Evolutionary conservation across 345 rosid genomes (phyloP).

Genomic region (Brassica rapa): DNA sequence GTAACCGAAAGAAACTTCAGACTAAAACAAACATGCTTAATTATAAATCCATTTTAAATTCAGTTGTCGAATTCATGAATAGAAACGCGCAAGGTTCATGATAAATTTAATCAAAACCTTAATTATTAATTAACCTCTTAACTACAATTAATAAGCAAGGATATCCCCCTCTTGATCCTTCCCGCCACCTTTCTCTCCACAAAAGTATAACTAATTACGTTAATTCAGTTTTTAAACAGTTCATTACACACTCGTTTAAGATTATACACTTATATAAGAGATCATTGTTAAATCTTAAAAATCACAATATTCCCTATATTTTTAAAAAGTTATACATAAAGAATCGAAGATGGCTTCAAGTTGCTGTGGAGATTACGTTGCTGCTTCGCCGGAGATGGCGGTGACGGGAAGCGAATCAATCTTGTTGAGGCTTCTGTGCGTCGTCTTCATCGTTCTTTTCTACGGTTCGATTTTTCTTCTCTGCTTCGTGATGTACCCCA

Average conservation of each 20-base stretch:
- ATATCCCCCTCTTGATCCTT: constrained; percentile 27
- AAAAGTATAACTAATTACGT: constrained; percentile 33
- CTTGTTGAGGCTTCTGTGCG: constrained; percentile 23
- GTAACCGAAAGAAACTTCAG: constrained; percentile 3
- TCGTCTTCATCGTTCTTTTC: constrained; percentile 27
- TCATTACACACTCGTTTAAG: constrained; percentile 15
- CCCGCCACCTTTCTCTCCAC: constrained; percentile 38
- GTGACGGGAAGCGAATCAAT: constrained; percentile 27
- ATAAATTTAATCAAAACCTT: background rate
- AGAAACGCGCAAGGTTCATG: background rate
- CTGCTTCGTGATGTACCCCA: constrained; percentile 37
- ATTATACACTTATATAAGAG: constrained; percentile 24
- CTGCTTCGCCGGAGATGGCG: constrained; percentile 35
- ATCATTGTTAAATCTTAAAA: constrained; percentile 4
- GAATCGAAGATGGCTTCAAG: constrained; percentile 22
- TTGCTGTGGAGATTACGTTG: constrained; percentile 23
- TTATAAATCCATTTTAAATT: constrained; percentile 14
- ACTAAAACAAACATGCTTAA: background rate
- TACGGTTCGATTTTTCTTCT: constrained; percentile 31
- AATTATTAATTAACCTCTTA: constrained; percentile 9
- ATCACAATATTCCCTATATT: background rate
- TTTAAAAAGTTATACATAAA: background rate
- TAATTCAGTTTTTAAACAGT: constrained; percentile 39
- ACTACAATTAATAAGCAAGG: constrained; percentile 13
- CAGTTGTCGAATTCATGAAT: constrained; percentile 8